Evolutionary conservation across 345 rosid genomes (phyloP), one percentile per base, ranked within the genome.

Genomic region (Corymbia maculata): DNA sequence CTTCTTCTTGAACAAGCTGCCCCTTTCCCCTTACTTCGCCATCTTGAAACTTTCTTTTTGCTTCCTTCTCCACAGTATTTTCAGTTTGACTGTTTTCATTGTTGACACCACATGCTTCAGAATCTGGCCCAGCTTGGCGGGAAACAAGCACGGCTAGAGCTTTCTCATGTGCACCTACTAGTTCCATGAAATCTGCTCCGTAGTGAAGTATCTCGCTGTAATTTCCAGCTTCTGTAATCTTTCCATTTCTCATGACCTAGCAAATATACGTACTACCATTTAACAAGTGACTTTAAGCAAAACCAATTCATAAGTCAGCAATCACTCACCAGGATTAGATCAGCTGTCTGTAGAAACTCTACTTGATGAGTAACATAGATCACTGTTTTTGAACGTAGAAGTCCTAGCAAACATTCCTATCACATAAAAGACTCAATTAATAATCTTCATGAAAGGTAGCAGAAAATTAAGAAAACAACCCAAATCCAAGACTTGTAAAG

Each of bases 161-260:
- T 85, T 92, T 87, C 87, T 92, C 85, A 88, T 96, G 98, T 79
- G 99, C 98, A 88, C 95, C 96, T 14, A 96, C 96, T 89, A 96
- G 96, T 79, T 93, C 96, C 97, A 93, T 94, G 52, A 97, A 94
- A 89, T 95, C 94, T 21, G 97, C 91, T 86, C 96, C 96, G 1
- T 92, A 93, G 53, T 88, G 90, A 7, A 97, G 94, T 89, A 97
- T 93, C 19, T 96, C 96, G 49, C 82, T 84, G 66, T 96, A 97
- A 80, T 91, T 97, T 84, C 99, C 99, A 28, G 94, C 94, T 90
- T 96, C 96, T 3, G 92, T 90, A 49, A 97, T 95, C 90, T 89
- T 92, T 80, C 99, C 99, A 88, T 94, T 97, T 94, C 94, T 96
- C 97, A 95, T 95, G 30, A 96, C 98, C 97, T 95, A 91, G 91